Evolutionary conservation across 2,329 filamentous ascomycete species (phyloP), one percentile per base, ranked within the genome.

Genomic region (Penicillium sp.): DNA sequence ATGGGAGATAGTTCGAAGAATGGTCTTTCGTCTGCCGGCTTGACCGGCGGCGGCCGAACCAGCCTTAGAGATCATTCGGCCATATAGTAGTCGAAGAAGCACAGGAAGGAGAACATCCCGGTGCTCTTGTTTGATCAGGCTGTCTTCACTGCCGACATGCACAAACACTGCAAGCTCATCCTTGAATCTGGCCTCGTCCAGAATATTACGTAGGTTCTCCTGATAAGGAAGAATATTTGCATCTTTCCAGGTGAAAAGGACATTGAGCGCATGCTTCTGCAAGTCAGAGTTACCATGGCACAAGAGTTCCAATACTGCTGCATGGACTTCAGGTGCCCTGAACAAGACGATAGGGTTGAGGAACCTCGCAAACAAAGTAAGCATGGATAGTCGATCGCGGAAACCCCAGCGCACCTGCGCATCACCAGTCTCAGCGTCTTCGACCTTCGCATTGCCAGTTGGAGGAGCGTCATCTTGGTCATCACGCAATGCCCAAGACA

Each of bases 161-260:
- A 99, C 82, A 60, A 99, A 88, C 4, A 94, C 85, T 0, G 91
- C 88, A n/a, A 99, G 81, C 69, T 97, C 93, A 66, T 97, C 94
- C 67, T 91, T 90, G 75, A 97, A 96, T 45, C 90, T 84, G 23
- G 89, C 86, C 59, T 97, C 94, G 61, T 99, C 94, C 8, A 97
- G 82, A 2, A 99, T 79, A 63, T 91, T 92, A 58, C 91, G 82
- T 23, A 99, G 75, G 62, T 92, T 90, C 62, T 97, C 91, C 64
- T 91, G 85, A 67, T 97, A 96, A 0, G 86, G 81, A 56, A 81
- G 82, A 46, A 99, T 79, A 8, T 82, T 85, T 2, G 87, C 81
- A 54, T 89, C 84, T 70, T 96, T 97, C 93, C 94, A 99, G 0
- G 91, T 84, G 48, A 97, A 79, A 7, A 99, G 83, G 8, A 88